Percentiles rank a stretch among this genome's conserved stretches.
Conservation (phyloP, 2,329 filamentous ascomycete genomes). For the Xylaria sp. region DNA sequence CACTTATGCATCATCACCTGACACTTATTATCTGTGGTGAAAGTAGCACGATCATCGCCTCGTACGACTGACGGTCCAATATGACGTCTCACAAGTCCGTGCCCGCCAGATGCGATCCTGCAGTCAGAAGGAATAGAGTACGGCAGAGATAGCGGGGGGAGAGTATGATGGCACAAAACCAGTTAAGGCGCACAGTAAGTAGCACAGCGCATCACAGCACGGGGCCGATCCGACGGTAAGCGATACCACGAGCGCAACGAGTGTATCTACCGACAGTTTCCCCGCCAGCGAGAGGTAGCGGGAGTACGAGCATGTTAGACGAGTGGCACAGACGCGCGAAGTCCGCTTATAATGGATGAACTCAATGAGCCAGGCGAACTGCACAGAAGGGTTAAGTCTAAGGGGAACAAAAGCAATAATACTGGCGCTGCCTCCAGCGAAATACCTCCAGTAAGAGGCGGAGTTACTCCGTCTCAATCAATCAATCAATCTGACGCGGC, state of each 20-base stretch:
- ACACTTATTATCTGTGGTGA: conserved; percentile 8
- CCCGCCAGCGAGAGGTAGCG: background rate
- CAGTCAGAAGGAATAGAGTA: background rate
- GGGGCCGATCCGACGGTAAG: background rate
- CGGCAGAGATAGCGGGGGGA: background rate
- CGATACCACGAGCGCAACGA: background rate
- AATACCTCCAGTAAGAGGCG: background rate
- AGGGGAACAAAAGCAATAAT: too few relatives aligned
- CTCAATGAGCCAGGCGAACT: background rate
- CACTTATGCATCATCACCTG: conserved; percentile 14
- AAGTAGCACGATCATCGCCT: conserved; percentile 2
- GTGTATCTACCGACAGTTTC: background rate
- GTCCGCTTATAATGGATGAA: background rate
- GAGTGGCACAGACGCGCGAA: background rate
- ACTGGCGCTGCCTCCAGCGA: too few relatives aligned
- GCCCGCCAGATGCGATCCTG: background rate
- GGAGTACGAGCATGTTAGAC: background rate
- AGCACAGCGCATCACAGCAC: background rate
- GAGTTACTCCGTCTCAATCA: background rate
- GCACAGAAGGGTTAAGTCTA: too few relatives aligned
- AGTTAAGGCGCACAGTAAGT: background rate
- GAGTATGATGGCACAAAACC: background rate
- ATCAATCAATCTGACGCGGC: background rate
- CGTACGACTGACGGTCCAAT: background rate
- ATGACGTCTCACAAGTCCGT: background rate